Evolutionary conservation across 345 rosid species (phyloP).

Genomic region (Melaleuca alternifolia): DNA sequence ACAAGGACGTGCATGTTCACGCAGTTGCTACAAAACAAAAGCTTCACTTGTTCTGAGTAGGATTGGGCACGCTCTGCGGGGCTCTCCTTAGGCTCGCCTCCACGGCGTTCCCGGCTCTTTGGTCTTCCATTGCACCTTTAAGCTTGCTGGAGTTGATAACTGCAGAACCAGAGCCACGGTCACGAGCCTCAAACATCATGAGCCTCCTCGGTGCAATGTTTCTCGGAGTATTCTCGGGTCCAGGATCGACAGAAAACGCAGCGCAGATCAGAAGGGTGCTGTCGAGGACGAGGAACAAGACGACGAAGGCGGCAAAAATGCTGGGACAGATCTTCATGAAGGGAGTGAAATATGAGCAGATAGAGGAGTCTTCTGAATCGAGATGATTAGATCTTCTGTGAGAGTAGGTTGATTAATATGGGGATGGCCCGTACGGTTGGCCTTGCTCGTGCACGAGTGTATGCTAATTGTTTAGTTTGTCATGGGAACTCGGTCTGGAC

Average conservation of each 20-base stretch:
- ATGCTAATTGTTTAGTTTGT: not conserved
- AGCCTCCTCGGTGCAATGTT: not conserved
- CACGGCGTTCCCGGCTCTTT: slow-evolving; percentile 38
- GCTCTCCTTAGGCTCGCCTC: slow-evolving; percentile 44
- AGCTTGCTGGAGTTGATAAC: not conserved
- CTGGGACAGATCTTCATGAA: slow-evolving; percentile 22
- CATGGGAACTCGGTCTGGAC: not conserved
- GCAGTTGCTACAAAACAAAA: not conserved
- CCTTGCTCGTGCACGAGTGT: not conserved
- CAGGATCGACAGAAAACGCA: slow-evolving; percentile 7
- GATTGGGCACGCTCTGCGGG: slow-evolving; percentile 43
- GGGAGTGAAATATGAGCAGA: not conserved
- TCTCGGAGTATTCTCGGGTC: not conserved
- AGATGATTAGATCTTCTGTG: not conserved
- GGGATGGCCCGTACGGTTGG: not conserved
- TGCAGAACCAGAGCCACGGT: not conserved
- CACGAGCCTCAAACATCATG: not conserved
- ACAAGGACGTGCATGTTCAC: not conserved
- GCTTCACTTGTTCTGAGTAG: slow-evolving; percentile 35
- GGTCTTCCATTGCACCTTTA: not conserved
- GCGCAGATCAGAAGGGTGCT: not conserved
- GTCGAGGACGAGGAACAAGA: slow-evolving; percentile 10
- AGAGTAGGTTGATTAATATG: not conserved
- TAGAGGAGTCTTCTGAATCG: not conserved
- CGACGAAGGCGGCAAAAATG: slow-evolving; percentile 2